Evolutionary conservation across 768 basidiomycete genomes (phyloP), one percentile per base, ranked within the genome.

Genomic region (Lepiota brunneoincarnata): DNA sequence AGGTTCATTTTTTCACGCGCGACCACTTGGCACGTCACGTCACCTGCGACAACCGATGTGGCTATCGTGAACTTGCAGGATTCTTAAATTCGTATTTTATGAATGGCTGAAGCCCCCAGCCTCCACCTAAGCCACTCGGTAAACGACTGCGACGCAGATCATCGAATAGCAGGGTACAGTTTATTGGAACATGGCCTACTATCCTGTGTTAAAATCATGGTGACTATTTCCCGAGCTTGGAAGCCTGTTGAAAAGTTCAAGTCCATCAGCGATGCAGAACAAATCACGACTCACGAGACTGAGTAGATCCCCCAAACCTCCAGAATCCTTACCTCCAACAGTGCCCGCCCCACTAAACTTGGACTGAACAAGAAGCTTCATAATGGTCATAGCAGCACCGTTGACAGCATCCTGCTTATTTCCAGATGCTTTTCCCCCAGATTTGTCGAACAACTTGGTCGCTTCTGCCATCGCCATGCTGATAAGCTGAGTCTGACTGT

Each of bases 391-490:
- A 2, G 87, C 91, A 41, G 93, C 93, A 11, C 87, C 80, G 54
- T 89, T 91, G 63, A 95, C 83, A 7, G 85, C 86, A 62, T 93
- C 90, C 62, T 95, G 92, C 71, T 90, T 91, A 65, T 78, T 78
- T 9, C 86, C 84, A 10, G 80, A 77, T 3, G 82, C 72, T 3
- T 81, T 77, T 6, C 83, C 83, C 17, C 87, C 87, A 21, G 80
- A 76, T 58, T 78, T 70, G 61, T 91, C 89, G 60, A 93, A 89
- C 45, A 91, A 69, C 65, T 90, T 87, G 14, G 79, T 72, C 0
- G 84, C 88, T 60, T 95, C 87, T 0, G 82, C 81, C 91, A 96
- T 92, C 3, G 93, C 93, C 68, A 92, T 69, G 62, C 88, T 87
- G 69, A 96, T 84, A 55, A 95, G 72, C 67, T 94, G 67, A 36